Conservation (phyloP, 2,329 filamentous ascomycete species). For the Ceratocystis colombiana region DNA sequence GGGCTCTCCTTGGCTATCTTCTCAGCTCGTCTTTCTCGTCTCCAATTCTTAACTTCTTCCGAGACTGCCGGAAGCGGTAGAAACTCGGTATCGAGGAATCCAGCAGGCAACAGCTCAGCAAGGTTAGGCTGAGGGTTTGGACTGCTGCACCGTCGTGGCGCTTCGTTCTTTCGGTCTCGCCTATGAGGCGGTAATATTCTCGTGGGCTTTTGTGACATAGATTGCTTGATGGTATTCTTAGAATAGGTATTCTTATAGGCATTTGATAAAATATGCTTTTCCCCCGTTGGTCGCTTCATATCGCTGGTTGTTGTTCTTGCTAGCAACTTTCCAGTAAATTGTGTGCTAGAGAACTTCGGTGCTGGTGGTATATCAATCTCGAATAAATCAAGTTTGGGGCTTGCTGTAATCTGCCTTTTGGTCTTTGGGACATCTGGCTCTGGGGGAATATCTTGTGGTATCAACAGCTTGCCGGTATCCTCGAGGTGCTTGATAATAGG, state of each 20-base stretch:
- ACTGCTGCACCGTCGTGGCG: background rate
- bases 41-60: constrained; percentile 12
- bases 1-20: background rate
- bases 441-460: background rate
- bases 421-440: background rate
- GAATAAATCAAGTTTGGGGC: constrained; percentile 8
- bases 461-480: background rate
- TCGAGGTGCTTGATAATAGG: background rate
- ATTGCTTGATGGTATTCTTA: background rate
- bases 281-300: background rate
- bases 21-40: background rate
- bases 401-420: background rate
- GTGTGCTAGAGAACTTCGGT: background rate
- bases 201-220: background rate
- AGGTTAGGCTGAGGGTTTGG: background rate
- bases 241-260: background rate
- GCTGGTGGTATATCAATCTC: background rate
- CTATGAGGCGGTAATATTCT: background rate
- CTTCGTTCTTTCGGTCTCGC: background rate
- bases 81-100: constrained; percentile 7
- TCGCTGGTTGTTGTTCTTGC: background rate
- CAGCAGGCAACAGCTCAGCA: constrained; percentile 3
- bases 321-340: background rate
- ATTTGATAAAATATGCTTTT: background rate
- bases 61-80: constrained; percentile 6